Percentiles rank a stretch among this genome's conserved stretches.
Conservation (phyloP, 331 rosid genomes). For the Prunus yedoensis region DNA sequence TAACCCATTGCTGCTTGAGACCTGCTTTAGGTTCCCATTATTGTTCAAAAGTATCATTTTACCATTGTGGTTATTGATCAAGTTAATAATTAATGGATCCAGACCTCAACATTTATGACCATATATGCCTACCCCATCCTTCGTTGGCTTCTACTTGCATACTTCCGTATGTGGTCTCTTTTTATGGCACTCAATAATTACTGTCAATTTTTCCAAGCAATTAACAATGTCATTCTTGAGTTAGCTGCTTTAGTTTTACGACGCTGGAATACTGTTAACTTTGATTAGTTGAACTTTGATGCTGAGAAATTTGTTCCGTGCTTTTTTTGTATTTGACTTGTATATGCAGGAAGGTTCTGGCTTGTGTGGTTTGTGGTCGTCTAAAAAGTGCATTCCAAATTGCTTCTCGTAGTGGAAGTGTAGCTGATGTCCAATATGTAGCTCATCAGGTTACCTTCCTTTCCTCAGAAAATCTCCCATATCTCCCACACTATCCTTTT, state of each 20-base stretch:
- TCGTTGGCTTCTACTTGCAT: not conserved
- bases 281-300: not conserved
- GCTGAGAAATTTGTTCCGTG: not conserved
- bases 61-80: not conserved
- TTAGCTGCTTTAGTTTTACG: not conserved
- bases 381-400: constrained; percentile 98
- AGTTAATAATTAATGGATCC: not conserved
- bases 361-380: constrained; percentile 99
- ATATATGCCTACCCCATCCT: not conserved
- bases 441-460: constrained; percentile 85
- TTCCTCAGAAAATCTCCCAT: too few relatives aligned
- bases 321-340: constrained; percentile 26
- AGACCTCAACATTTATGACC: not conserved
- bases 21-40: not conserved
- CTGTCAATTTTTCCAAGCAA: not conserved
- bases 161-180: not conserved
- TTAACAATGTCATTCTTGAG: not conserved
- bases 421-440: constrained; percentile 97
- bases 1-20: not conserved
- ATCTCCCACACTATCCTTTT: not conserved
- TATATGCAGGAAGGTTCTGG: constrained; percentile 89
- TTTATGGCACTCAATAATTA: not conserved
- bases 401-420: constrained; percentile 98
- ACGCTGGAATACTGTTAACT: not conserved
- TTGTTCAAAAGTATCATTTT: not conserved